Evolutionary conservation across 768 basidiomycete genomes (phyloP).

Genomic region (Hygrophorus pudorinus): DNA sequence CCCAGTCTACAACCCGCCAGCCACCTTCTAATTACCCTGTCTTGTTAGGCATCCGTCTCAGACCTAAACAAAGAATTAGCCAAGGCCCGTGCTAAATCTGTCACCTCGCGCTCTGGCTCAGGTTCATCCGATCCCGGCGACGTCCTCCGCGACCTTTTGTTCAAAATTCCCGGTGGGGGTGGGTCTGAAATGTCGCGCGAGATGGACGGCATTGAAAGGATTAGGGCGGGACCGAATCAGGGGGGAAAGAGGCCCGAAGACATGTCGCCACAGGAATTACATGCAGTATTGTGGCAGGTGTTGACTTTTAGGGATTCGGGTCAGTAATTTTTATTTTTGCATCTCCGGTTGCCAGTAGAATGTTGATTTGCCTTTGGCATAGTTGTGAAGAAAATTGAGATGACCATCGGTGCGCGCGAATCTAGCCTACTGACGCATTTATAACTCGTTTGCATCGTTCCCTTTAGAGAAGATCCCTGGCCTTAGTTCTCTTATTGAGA

Average conservation of each 20-base stretch:
- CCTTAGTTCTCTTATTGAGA: constrained; percentile 62
- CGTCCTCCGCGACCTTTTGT: constrained; percentile 49
- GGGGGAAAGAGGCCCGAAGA: constrained; percentile 66
- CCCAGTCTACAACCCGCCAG: not conserved
- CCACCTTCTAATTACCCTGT: not conserved
- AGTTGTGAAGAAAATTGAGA: constrained; percentile 73
- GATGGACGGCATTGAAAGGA: constrained; percentile 62
- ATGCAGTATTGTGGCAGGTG: constrained; percentile 76
- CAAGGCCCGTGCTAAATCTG: constrained; percentile 51
- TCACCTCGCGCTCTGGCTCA: constrained; percentile 23
- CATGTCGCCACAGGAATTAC: constrained; percentile 85
- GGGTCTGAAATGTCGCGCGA: constrained; percentile 62
- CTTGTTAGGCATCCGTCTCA: constrained; percentile 65
- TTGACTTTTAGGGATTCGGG: constrained; percentile 77
- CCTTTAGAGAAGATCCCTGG: constrained; percentile 74
- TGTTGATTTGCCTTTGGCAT: not conserved
- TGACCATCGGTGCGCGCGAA: constrained; percentile 47
- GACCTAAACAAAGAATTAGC: constrained; percentile 77
- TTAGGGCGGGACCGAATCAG: constrained; percentile 46
- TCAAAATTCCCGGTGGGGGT: constrained; percentile 50
- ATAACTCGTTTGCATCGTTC: not conserved
- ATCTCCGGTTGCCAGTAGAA: too few relatives aligned
- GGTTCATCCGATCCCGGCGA: constrained; percentile 30
- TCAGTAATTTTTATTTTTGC: constrained; percentile 17
- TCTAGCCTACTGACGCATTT: not conserved